These are phyloP conservation scores for Penicillium parvum DNA, from an alignment of 495 filamentous ascomycete genomes.

Conservation along the genomic window DNA sequence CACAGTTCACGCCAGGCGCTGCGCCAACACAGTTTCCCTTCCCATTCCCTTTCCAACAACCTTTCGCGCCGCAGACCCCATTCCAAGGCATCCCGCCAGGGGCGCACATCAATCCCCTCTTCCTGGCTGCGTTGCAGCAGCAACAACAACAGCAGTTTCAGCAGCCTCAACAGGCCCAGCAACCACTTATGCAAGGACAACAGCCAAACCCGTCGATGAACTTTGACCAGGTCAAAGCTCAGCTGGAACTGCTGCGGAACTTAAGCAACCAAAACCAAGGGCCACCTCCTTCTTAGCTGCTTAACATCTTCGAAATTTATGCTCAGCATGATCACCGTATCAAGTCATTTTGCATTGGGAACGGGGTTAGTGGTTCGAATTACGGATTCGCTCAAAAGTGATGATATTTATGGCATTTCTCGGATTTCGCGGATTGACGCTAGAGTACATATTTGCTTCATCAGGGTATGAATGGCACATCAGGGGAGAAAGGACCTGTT, in stretches of 20 bases:
- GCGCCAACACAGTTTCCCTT: slow-evolving; percentile 33
- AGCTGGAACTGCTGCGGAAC: slow-evolving; percentile 43
- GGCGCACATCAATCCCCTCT: slow-evolving; percentile 62
- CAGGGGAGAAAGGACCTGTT: neutral
- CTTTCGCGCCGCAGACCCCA: slow-evolving; percentile 22
- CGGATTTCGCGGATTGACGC: slow-evolving; percentile 2
- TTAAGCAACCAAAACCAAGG: slow-evolving; percentile 37
- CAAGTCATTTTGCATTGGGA: slow-evolving; percentile 28
- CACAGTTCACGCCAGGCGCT: slow-evolving; percentile 29
- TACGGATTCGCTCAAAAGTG: slow-evolving; percentile 11
- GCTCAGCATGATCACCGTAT: slow-evolving; percentile 12
- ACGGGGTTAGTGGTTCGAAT: slow-evolving; percentile 14
- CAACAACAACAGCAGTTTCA: slow-evolving; percentile 35
- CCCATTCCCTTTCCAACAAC: slow-evolving; percentile 35
- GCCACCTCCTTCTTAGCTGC: slow-evolving; percentile 30
- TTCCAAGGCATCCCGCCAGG: slow-evolving; percentile 42
- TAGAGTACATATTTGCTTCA: slow-evolving; percentile 16
- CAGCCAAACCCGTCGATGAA: slow-evolving; percentile 30
- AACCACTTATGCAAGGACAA: slow-evolving; percentile 39
- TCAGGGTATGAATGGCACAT: slow-evolving; percentile 11
- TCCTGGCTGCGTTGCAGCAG: slow-evolving; percentile 50
- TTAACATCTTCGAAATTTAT: slow-evolving; percentile 6
- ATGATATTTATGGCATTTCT: slow-evolving; percentile 5
- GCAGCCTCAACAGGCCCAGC: slow-evolving; percentile 32
- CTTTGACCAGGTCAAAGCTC: slow-evolving; percentile 45